Conservation (phyloP, 2,329 filamentous ascomycete species). For the Claviceps sorghi region DNA sequence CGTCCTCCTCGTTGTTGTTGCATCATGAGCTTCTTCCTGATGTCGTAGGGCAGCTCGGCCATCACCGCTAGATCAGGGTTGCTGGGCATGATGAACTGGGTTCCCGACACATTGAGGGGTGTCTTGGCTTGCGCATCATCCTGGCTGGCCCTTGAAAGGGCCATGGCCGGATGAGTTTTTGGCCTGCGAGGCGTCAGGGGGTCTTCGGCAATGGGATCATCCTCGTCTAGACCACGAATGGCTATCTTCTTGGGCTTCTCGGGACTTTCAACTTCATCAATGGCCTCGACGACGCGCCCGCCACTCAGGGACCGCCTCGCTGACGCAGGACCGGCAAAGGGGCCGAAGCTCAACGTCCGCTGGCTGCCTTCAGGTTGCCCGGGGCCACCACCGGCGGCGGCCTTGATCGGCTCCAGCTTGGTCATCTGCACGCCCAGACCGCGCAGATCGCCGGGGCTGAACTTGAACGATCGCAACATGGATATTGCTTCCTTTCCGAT, state of each 20-base stretch:
- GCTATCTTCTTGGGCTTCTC: conserved; percentile 18
- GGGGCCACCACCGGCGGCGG: conserved; percentile 15
- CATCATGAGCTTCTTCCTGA: conserved; percentile 58
- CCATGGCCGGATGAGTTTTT: conserved; percentile 38
- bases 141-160: conserved; percentile 33
- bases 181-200: conserved; percentile 38
- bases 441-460: conserved; percentile 83
- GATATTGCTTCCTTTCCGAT: conserved; percentile 75
- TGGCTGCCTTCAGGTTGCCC: conserved; percentile 54
- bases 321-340: conserved; percentile 26
- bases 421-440: conserved; percentile 89
- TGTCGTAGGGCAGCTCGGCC: conserved; percentile 70
- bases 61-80: conserved; percentile 72
- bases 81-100: conserved; percentile 80
- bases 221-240: conserved; percentile 14
- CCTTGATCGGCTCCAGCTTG: conserved; percentile 69
- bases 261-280: conserved; percentile 33
- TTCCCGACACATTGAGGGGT: conserved; percentile 66
- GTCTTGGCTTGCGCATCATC: conserved; percentile 42
- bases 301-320: conserved; percentile 21
- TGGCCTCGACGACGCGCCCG: conserved; percentile 28
- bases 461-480: conserved; percentile 65
- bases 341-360: conserved; percentile 58
- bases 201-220: conserved; percentile 42
- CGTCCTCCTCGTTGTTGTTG: conserved; percentile 34